Evolutionary conservation across 441 rosid species (phyloP).

Genomic region (Pelargonium fulgidum): DNA sequence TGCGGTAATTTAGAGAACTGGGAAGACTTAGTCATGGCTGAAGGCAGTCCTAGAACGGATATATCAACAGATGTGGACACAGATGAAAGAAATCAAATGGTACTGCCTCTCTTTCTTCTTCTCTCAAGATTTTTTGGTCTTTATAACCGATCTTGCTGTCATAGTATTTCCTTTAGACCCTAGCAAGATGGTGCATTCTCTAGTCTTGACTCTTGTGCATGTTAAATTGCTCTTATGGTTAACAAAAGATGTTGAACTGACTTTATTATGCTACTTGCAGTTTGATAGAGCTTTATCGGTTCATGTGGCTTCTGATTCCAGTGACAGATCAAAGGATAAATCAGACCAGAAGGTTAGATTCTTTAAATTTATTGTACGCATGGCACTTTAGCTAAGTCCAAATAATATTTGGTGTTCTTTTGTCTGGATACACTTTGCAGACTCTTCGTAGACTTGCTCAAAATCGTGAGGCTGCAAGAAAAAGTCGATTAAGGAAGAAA

Average conservation of each 20-base stretch:
- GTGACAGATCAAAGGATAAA: slow-evolving; percentile 85
- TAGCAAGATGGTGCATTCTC: background rate
- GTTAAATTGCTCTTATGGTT: background rate
- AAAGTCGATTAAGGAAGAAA: slow-evolving; percentile 93
- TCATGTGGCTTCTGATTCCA: slow-evolving; percentile 63
- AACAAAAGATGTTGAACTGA: background rate
- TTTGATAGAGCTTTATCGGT: background rate
- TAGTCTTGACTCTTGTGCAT: no score
- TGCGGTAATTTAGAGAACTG: slow-evolving; percentile 17
- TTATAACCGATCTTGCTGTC: background rate
- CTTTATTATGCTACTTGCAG: background rate
- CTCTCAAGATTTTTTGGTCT: background rate
- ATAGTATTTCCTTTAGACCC: background rate
- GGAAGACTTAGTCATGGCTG: slow-evolving; percentile 25
- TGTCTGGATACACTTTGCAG: slow-evolving; percentile 42
- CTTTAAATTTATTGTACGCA: slow-evolving; percentile 11
- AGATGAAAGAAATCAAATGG: slow-evolving; percentile 21
- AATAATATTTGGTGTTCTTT: slow-evolving; percentile 10
- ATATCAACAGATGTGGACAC: slow-evolving; percentile 22
- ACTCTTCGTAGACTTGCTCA: slow-evolving; percentile 98
- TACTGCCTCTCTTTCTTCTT: slow-evolving; percentile 4
- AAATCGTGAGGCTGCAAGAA: slow-evolving; percentile 99
- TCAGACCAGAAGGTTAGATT: slow-evolving; percentile 77
- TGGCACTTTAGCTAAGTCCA: slow-evolving; percentile 8
- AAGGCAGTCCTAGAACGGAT: slow-evolving; percentile 28